Evolutionary conservation across 2,329 filamentous ascomycete genomes (phyloP), one percentile per base, ranked within the genome.

Genomic region (Ambrosiella xylebori): DNA sequence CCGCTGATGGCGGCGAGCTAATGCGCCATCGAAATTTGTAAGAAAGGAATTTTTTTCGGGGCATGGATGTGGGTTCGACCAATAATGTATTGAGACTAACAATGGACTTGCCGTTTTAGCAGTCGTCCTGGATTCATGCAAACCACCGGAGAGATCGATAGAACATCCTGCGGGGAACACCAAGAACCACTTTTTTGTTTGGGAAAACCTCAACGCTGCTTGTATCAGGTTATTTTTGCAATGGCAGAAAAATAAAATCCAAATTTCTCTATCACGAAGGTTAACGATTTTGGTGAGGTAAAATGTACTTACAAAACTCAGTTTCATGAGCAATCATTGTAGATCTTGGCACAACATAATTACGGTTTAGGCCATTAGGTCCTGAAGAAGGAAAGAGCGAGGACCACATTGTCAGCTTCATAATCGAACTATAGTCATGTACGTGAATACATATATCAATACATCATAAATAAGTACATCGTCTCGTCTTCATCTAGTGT

Each of bases 1-100:
- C 37, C 52, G 38, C 52, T 41, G 52, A 13, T 15, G 52, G 39
- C 38, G 38, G 52, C 47, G 47, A 51, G 47, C 39, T 37, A 13
- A 44, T n/a, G 27, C 52, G 15, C 52, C 27, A 41, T 27, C 17
- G 37, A 41, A 51, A 36, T 19, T 19, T 51, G 38, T 37, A 54
- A 54, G 52, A 38, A 44, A 54, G 47, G 47, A 51, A 7, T 51
- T 51, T 51, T 51, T 51, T 51, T 51, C 47, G 13, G 27, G 17
- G 47, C 27, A 36, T 51, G 13, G 35, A 37, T 2, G 17, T 36
- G 12, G 35, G 12, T 41, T 19, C 17, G 35, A 41, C 52, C 52
- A 54, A 54, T 54, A 15, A 54, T 35, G 41, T 27, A 36, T 37
- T 11, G 9, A 9, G 37, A 54, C 52, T 54, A 54, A 54, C 38